Evolutionary conservation across 208 protist genomes (phyloP).

Genomic region (Trichomonas gallinae): DNA sequence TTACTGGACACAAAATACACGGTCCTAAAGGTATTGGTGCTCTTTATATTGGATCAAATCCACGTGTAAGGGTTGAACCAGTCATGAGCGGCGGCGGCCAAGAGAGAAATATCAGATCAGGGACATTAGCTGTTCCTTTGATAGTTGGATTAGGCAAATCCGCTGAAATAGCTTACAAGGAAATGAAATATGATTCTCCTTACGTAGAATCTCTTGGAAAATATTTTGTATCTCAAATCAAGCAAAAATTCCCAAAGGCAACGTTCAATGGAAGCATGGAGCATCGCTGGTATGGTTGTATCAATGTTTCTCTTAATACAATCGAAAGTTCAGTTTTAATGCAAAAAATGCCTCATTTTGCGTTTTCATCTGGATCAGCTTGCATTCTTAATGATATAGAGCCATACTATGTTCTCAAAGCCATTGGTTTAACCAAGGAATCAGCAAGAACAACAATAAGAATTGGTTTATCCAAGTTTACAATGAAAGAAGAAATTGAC

Average conservation of each 20-base stretch:
- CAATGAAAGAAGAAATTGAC: conserved; percentile 79
- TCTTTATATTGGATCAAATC: conserved; percentile 62
- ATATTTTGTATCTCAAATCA: conserved; percentile 62
- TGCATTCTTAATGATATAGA: conserved; percentile 96
- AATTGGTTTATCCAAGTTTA: conserved; percentile 93
- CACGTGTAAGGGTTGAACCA: conserved; percentile 81
- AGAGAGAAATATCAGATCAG: conserved; percentile 66
- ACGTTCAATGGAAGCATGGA: conserved; percentile 59
- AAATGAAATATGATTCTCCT: conserved; percentile 79
- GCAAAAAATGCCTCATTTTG: conserved; percentile 54
- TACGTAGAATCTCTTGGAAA: conserved; percentile 57
- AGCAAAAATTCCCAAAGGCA: conserved; percentile 15
- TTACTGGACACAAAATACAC: conserved; percentile 88
- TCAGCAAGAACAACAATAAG: conserved; percentile 90
- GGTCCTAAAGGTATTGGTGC: conserved; percentile 52
- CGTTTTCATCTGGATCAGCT: conserved; percentile 72
- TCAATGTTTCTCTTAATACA: conserved; percentile 94
- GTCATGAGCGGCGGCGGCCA: conserved; percentile 93
- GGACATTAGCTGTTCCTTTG: conserved; percentile 46
- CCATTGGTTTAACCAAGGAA: conserved; percentile 83
- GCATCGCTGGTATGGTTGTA: conserved; percentile 70
- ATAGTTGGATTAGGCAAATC: conserved; percentile 46
- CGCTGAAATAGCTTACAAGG: conserved; percentile 44
- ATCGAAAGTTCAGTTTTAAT: conserved; percentile 95
- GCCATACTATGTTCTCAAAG: conserved; percentile 92